Base-by-base conservation (phyloP, 1,284 basidiomycete species). In the Microbotryomycetes sp. region DNA sequence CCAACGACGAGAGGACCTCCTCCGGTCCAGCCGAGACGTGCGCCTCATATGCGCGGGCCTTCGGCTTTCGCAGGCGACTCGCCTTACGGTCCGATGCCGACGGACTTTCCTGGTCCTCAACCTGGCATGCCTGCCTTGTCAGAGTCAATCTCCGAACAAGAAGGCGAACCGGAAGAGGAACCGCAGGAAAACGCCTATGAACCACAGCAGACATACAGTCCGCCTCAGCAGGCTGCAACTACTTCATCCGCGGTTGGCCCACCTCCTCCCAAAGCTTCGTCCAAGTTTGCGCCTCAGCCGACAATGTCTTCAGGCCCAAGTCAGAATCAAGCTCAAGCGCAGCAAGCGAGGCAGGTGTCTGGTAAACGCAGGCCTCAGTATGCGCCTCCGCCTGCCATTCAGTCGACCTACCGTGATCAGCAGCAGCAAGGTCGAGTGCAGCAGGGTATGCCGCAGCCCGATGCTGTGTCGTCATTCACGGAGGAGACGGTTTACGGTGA, bases 61-160 rank as follows among this genome's bases (percentile, higher is more conserved):
- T 62, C 61, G 4, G 64, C 64, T 2, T 65, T 65, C 45, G 64
- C 45, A 6, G 41, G 55, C n/a, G 64, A 65, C 41, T 65, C 64
- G 23, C 64, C 64, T 15, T 65, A 65, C 49, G 64, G 61, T 6
- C 55, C 64, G 18, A 52, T 62, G 4, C 61, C 64, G 4, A 50
- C 45, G 2, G 64, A 60, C 3, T 58, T 57, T 27, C 46, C 31
- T 41, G 35, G 35, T 41, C 11, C 9, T 9, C 35, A 41, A 41
- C 9, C 11, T 41, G 35, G 35, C 35, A 41, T 41, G 35, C 35
- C 35, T 9, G 9, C 35, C 9, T 41, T 41, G 35, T 41, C 64
- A 16, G 21, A 52, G 28, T 29, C 59, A 31, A 47, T 4, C 30
- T 57, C 58, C 5, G 21, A 46, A 24, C 29, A 58, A 48, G 29